These are phyloP conservation scores for Pleoardoris graminearum DNA, from an alignment of 2,329 filamentous ascomycete genomes.

Conservation along the genomic window DNA sequence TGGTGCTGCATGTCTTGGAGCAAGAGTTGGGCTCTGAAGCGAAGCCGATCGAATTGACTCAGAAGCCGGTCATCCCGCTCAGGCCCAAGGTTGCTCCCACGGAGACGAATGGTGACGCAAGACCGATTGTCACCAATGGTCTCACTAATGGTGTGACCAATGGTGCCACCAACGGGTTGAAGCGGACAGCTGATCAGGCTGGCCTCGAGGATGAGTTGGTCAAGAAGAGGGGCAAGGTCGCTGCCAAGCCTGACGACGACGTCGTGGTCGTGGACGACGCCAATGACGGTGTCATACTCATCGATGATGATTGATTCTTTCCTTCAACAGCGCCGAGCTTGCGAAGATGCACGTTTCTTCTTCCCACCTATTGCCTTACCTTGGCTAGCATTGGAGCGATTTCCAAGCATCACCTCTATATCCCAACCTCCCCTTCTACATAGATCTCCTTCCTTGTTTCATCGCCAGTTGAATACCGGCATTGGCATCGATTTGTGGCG, in stretches of 20 bases:
- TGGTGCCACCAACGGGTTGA: conserved; percentile 43
- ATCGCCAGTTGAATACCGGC: background rate
- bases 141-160: conserved; percentile 27
- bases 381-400: background rate
- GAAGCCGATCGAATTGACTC: conserved; percentile 59
- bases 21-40: conserved; percentile 50
- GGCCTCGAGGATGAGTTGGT: conserved; percentile 42
- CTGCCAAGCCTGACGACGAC: conserved; percentile 36
- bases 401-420: background rate
- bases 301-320: conserved; percentile 35
- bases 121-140: conserved; percentile 31
- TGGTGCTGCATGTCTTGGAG: conserved; percentile 71
- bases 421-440: background rate
- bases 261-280: conserved; percentile 42
- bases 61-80: conserved; percentile 51
- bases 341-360: background rate
- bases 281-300: conserved; percentile 42
- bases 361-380: background rate
- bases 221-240: conserved; percentile 48
- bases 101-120: conserved; percentile 36
- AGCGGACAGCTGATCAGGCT: conserved; percentile 51
- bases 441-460: conserved; percentile 3
- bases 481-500: conserved; percentile 20
- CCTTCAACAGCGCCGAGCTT: background rate
- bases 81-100: conserved; percentile 45